Conservation (phyloP, 148 eudicot genomes). For the Drosera capensis region DNA sequence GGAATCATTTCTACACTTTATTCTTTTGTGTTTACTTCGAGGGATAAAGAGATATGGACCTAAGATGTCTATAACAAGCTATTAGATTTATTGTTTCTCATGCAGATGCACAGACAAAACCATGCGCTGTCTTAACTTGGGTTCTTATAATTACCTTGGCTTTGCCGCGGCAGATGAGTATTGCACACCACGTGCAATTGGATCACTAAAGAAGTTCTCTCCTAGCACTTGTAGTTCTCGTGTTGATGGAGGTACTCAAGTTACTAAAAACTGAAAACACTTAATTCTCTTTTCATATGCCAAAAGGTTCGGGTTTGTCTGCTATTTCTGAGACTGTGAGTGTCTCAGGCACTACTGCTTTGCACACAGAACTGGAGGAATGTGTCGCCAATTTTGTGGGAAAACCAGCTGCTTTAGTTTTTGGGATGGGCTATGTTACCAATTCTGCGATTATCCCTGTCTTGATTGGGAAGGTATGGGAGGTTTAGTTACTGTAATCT, state of each 20-base stretch:
- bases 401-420: slow-evolving; percentile 72
- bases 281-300: background rate
- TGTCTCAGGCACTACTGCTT: slow-evolving; percentile 50
- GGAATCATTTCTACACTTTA: background rate
- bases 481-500: background rate
- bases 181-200: slow-evolving; percentile 84
- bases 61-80: slow-evolving; percentile 2
- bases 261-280: background rate
- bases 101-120: slow-evolving; percentile 67
- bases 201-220: slow-evolving; percentile 52
- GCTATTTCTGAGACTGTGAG: slow-evolving; percentile 8
- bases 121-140: slow-evolving; percentile 76
- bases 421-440: slow-evolving; percentile 94
- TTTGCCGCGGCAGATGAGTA: slow-evolving; percentile 97
- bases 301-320: background rate
- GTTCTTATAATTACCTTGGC: slow-evolving; percentile 97
- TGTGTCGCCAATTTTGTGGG: slow-evolving; percentile 86
- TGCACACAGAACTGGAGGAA: slow-evolving; percentile 74
- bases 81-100: slow-evolving; percentile 2
- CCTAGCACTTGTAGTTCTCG: slow-evolving; percentile 83
- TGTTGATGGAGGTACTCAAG: slow-evolving; percentile 71
- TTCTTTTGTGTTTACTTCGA: background rate
- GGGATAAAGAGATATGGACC: background rate
- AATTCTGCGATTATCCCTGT: slow-evolving; percentile 92
- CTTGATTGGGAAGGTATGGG: slow-evolving; percentile 65